A percentile compares a stretch with the other conserved stretches of the same genome.
Evolutionary conservation across 305 asterid genomes (phyloP).

Genomic region (Plantago rigida): DNA sequence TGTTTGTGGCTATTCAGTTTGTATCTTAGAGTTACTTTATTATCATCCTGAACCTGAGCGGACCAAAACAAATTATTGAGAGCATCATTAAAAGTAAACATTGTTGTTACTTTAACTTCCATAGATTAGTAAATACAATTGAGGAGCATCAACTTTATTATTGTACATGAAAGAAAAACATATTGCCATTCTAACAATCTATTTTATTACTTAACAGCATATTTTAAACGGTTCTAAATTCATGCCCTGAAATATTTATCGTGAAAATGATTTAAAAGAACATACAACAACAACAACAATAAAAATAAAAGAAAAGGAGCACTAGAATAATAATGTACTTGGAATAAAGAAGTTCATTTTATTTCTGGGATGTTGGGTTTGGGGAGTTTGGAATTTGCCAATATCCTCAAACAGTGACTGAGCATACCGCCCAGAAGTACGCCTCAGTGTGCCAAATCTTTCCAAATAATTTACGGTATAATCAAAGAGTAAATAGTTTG

Average conservation of each 20-base stretch:
- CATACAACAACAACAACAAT: too few species aligned
- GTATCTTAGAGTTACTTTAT: conserved; percentile 41
- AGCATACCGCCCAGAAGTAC: background rate
- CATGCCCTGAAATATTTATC: too few species aligned
- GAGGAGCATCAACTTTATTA: too few species aligned
- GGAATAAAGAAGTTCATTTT: too few species aligned
- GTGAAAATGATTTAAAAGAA: too few species aligned
- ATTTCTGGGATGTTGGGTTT: too few species aligned
- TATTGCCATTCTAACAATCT: too few species aligned
- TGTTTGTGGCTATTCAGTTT: conserved; percentile 51
- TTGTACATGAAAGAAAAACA: too few species aligned
- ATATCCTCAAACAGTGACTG: background rate
- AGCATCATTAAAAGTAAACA: conserved; percentile 8
- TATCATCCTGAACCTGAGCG: conserved; percentile 61
- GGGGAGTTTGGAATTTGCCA: background rate
- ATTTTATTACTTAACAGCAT: too few species aligned
- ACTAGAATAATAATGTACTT: too few species aligned
- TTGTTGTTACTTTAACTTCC: conserved; percentile 5
- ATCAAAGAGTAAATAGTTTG: background rate
- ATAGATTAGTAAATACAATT: conserved; percentile 2
- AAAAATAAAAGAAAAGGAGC: too few species aligned
- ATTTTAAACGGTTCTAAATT: too few species aligned
- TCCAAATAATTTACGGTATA: background rate
- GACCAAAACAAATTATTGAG: conserved; percentile 15
- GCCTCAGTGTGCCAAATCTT: conserved; percentile 2